These are phyloP conservation scores for Cystobasidium pallidum DNA, from an alignment of 1,284 basidiomycete species.

Conservation along the genomic window DNA sequence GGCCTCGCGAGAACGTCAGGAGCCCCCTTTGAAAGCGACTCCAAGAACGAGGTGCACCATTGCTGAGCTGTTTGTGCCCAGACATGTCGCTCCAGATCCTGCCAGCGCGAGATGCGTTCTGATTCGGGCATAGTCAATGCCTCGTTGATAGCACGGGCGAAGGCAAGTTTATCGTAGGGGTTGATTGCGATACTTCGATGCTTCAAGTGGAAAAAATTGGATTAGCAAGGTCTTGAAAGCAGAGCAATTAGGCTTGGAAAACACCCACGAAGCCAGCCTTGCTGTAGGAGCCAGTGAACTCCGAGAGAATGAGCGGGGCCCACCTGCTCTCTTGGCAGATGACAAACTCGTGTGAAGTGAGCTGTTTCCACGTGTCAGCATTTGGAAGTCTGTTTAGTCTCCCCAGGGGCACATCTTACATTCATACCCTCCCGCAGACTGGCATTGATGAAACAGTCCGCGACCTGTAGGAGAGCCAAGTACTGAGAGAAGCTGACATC, in stretches of 20 bases:
- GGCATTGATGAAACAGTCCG: slow-evolving; percentile 84
- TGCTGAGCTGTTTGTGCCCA: slow-evolving; percentile 83
- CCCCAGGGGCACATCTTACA: slow-evolving; percentile 58
- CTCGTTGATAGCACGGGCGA: slow-evolving; percentile 72
- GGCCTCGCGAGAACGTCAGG: slow-evolving; percentile 53
- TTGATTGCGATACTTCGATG: slow-evolving; percentile 25
- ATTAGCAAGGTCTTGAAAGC: slow-evolving; percentile 58
- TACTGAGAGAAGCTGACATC: slow-evolving; percentile 86
- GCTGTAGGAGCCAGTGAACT: slow-evolving; percentile 84
- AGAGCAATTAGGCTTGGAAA: slow-evolving; percentile 76
- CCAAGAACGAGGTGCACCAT: slow-evolving; percentile 77
- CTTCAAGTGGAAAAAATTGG: neutral
- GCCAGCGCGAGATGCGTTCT: slow-evolving; percentile 75
- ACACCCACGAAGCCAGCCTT: slow-evolving; percentile 69
- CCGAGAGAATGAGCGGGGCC: slow-evolving; percentile 68
- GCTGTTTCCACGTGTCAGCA: slow-evolving; percentile 1
- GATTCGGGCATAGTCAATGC: slow-evolving; percentile 76
- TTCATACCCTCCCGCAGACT: slow-evolving; percentile 87
- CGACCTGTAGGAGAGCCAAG: slow-evolving; percentile 75
- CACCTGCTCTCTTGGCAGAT: slow-evolving; percentile 60
- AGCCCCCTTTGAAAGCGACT: slow-evolving; percentile 37
- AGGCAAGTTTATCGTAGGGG: slow-evolving; percentile 70
- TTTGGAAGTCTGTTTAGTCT: neutral
- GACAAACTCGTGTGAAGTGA: slow-evolving; percentile 40
- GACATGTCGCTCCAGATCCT: slow-evolving; percentile 81